Percentiles rank a stretch among this genome's conserved stretches.
Conservation (phyloP, 306 rosid species). For the Cucumis hystrix region DNA sequence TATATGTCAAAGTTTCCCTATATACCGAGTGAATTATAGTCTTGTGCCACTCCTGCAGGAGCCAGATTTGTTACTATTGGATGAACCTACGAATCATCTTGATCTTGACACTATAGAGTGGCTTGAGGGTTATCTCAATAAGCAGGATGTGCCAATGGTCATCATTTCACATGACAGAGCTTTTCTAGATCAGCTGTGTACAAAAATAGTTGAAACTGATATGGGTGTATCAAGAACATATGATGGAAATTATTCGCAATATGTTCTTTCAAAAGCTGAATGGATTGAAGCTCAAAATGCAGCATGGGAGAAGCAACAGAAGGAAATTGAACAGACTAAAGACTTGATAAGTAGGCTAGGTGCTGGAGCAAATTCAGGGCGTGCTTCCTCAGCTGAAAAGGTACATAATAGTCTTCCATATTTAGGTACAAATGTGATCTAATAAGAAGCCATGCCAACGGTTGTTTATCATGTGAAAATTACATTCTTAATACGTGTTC, state of each 20-base stretch:
- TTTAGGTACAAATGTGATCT: background rate
- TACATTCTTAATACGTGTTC: background rate
- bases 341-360: constrained; percentile 77
- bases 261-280: constrained; percentile 51
- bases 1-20: background rate
- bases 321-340: constrained; percentile 79
- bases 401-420: constrained; percentile 18
- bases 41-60: constrained; percentile 44
- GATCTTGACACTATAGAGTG: constrained; percentile 98
- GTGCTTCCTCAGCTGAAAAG: constrained; percentile 96
- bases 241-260: constrained; percentile 83
- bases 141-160: constrained; percentile 96
- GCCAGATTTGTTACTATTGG: constrained; percentile 81
- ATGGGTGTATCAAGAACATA: constrained; percentile 82
- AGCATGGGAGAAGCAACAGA: constrained; percentile 99
- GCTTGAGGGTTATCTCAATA: constrained; percentile 80
- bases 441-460: background rate
- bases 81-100: constrained; percentile 95
- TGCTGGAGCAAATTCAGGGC: constrained; percentile 93
- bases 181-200: constrained; percentile 93
- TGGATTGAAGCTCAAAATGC: constrained; percentile 88
- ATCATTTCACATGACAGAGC: constrained; percentile 97
- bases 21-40: background rate
- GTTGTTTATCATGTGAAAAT: background rate
- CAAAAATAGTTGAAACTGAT: constrained; percentile 97